Base-by-base conservation (phyloP, 805 yeast genomes). In the Saccharomycopsis sp. region DNA sequence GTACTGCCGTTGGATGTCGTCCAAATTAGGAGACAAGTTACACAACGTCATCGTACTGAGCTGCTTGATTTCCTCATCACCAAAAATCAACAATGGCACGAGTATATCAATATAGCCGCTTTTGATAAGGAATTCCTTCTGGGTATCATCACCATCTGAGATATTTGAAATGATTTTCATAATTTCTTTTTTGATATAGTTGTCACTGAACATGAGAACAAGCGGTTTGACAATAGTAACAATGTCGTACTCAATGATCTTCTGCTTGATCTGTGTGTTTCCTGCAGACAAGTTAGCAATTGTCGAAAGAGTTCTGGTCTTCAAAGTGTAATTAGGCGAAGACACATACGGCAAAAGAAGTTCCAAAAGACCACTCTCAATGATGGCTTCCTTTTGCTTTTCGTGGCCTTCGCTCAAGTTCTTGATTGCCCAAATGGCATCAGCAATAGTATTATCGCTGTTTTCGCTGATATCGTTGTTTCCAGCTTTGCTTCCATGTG, bases 401-500 rank as follows among this genome's bases (percentile, higher is more conserved):
- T 56, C 62, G 22, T 42, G 44, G 19, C 62, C 59, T 14, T 61
- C 62, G 24, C 58, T 56, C 34, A 61, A 49, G 25, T 61, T 61
- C 35, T 58, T 58, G 34, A 61, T 47, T 2, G 62, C 62, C 63
- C 63, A 61, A 23, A 61, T 41, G 3, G 63, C 62, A 42, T 61
- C 63, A 17, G 50, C 59, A 5, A 54, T 25, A 19, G 56, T 58
- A 12, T 53, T 24, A 7, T 38, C 56, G 41, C 56, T 53, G 12
- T 51, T 14, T 12, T 54, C 3, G 14, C 14, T 9, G 14, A 35
- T 35, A 35, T 35, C 14, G 8, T 8, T 35, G 41, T 35, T 35
- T 9, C 14, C 14, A 35, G 8, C 14, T 8, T 35, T 35, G 14
- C 14, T 35, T 9, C 14, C 14, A 14, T 35, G 8, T n/a, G n/a